A percentile compares a stretch with the other conserved stretches of the same genome.
These are phyloP conservation scores for Globisporangium rhizosaccharum DNA, from an alignment of 352 stramenopile genomes.

Conservation along the genomic window DNA sequence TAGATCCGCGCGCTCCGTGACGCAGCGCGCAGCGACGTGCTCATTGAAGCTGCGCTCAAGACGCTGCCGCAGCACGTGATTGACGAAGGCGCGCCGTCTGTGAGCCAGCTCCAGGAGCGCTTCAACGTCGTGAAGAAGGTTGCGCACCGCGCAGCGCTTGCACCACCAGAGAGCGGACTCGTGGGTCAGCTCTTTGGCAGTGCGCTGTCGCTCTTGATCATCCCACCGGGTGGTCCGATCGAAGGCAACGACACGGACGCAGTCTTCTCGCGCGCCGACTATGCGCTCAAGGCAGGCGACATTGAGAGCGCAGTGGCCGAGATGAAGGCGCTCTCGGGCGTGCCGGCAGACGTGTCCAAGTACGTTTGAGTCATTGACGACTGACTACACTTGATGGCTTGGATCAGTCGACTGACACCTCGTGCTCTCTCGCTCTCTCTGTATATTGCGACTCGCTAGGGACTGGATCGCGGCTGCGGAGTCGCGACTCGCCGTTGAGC, in stretches of 20 bases:
- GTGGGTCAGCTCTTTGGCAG: slow-evolving; percentile 66
- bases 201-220: slow-evolving; percentile 68
- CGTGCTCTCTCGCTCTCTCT: background rate
- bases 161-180: slow-evolving; percentile 65
- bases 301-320: slow-evolving; percentile 67
- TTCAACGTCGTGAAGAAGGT: slow-evolving; percentile 79
- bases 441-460: slow-evolving; percentile 8
- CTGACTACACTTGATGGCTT: background rate
- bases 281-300: slow-evolving; percentile 74
- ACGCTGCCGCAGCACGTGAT: slow-evolving; percentile 53
- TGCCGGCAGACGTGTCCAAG: slow-evolving; percentile 62
- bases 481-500: slow-evolving; percentile 69
- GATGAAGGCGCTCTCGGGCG: slow-evolving; percentile 59
- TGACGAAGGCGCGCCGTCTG: slow-evolving; percentile 63
- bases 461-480: slow-evolving; percentile 77
- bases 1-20: slow-evolving; percentile 63
- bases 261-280: slow-evolving; percentile 76
- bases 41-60: slow-evolving; percentile 68
- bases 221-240: slow-evolving; percentile 70
- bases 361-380: slow-evolving; percentile 13
- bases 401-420: background rate
- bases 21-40: slow-evolving; percentile 61
- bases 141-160: slow-evolving; percentile 57
- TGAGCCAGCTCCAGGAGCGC: slow-evolving; percentile 75
- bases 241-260: slow-evolving; percentile 68